Evolutionary conservation across 1,139 yeast species (phyloP), one percentile per base, ranked within the genome.

Genomic region (Spathaspora jeffriesii): DNA sequence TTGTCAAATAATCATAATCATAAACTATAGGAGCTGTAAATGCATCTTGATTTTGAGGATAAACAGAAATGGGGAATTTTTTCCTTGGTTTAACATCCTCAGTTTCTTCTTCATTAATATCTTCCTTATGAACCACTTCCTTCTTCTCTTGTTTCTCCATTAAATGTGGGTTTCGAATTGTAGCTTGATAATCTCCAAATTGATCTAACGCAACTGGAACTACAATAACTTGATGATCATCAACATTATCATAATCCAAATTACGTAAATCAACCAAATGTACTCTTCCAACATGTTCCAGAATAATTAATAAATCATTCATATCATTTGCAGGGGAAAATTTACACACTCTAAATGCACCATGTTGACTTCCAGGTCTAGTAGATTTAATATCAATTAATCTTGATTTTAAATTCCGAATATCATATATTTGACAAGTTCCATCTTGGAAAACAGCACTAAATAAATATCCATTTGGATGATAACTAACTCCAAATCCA

Each of bases 391-490:
- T 72, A 50, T 76, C 78, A 45, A 76, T 75, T 18, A 86, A 51
- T 1, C 89, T 88, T 1, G 62, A 50, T 4, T 54, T 49, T 46
- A 81, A 60, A 51, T 85, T 85, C 54, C 98, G 71, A 18, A 88
- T 64, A 63, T 91, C 98, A 62, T 84, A 91, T 18, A 91, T 67
- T 52, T 84, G 70, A 52, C 95, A 85, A 30, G 82, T 70, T 7
- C 98, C 97, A 60, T 88, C 91, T 65, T 91, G 96, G 62, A 89
- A 90, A 21, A 92, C 84, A 0, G 89, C 82, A 2, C 96, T 85
- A 64, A 91, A 87, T 55, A 84, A 76, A 49, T 78, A 58, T 17
- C 93, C 96, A 44, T 86, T 82, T 17, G 85, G 78, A 53, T 86
- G 84, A 66, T 84, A 90, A n/a, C 87, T 80, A 1, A 89, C 81